phyloP scores from a whole-genome alignment of 176 grass and related monocot species.

The Puccinellia tenuiflora region DNA sequence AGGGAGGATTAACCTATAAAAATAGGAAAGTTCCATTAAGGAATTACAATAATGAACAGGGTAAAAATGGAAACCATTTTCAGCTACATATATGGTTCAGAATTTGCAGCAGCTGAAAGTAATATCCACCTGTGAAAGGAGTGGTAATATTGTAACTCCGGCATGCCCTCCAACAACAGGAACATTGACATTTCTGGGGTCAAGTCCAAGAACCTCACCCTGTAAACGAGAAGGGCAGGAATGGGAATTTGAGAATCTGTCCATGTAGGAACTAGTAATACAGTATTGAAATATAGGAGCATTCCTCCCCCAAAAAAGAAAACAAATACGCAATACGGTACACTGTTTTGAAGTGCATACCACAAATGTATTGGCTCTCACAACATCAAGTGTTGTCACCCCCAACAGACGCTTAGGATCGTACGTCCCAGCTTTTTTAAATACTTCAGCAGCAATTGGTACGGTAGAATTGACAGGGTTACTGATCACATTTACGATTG shows the following conservation, averaged over 20 bases:
- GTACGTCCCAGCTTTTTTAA: slow-evolving; percentile 83
- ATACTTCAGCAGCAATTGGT: slow-evolving; percentile 78
- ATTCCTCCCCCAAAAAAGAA: not conserved
- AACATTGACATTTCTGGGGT: slow-evolving; percentile 76
- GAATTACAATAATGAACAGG: not conserved
- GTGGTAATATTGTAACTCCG: slow-evolving; percentile 79
- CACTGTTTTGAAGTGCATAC: slow-evolving; percentile 25
- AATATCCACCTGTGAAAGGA: slow-evolving; percentile 94
- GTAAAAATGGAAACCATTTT: not conserved
- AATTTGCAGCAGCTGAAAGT: too few species aligned
- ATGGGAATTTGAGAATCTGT: too few species aligned
- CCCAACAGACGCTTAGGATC: slow-evolving; percentile 75
- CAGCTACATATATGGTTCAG: not conserved
- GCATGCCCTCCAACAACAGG: slow-evolving; percentile 90
- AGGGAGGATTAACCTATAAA: slow-evolving; percentile 58
- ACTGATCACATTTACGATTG: slow-evolving; percentile 88
- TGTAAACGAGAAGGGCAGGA: slow-evolving; percentile 16
- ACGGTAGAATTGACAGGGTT: slow-evolving; percentile 94
- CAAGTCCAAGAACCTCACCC: slow-evolving; percentile 81
- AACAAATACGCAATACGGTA: slow-evolving; percentile 16
- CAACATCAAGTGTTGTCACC: slow-evolving; percentile 90
- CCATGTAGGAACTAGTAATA: too few species aligned
- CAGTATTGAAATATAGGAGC: too few species aligned
- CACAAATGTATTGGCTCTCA: slow-evolving; percentile 98
- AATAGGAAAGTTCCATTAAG: slow-evolving; percentile 10